Percentiles rank a stretch among this genome's conserved stretches.
These are phyloP conservation scores for Kandelia obovata DNA, from an alignment of 345 rosid genomes.

Conservation along the genomic window DNA sequence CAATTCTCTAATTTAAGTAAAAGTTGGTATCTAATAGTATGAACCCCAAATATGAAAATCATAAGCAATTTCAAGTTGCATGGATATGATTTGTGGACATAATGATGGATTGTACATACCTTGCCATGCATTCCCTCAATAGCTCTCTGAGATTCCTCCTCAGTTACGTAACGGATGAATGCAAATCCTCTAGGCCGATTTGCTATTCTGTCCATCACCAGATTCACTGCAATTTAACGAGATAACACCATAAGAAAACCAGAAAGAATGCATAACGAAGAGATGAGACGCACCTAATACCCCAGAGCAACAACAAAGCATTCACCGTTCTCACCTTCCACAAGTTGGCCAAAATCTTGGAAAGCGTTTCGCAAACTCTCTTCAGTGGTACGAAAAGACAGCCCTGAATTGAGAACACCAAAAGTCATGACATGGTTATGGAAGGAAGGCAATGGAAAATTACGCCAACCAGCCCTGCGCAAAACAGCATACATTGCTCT, in stretches of 20 bases:
- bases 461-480: neutral
- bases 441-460: neutral
- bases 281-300: neutral
- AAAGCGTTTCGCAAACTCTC: slow-evolving; percentile 69
- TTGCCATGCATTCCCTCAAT: slow-evolving; percentile 85
- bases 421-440: neutral
- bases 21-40: neutral
- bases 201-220: slow-evolving; percentile 78
- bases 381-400: slow-evolving; percentile 75
- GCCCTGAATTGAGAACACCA: slow-evolving; percentile 40
- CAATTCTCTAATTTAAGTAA: neutral
- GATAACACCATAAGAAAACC: neutral
- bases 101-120: slow-evolving; percentile 34
- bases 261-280: neutral
- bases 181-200: slow-evolving; percentile 82
- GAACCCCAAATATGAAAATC: neutral
- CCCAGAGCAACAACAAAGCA: neutral
- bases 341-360: slow-evolving; percentile 56
- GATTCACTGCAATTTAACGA: slow-evolving; percentile 41
- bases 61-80: neutral
- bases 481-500: neutral
- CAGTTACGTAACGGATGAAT: slow-evolving; percentile 60
- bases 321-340: slow-evolving; percentile 40
- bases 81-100: neutral
- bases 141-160: slow-evolving; percentile 69